Evolutionary conservation across 2,329 filamentous ascomycete genomes (phyloP).

Genomic region (Fusarium compactum): DNA sequence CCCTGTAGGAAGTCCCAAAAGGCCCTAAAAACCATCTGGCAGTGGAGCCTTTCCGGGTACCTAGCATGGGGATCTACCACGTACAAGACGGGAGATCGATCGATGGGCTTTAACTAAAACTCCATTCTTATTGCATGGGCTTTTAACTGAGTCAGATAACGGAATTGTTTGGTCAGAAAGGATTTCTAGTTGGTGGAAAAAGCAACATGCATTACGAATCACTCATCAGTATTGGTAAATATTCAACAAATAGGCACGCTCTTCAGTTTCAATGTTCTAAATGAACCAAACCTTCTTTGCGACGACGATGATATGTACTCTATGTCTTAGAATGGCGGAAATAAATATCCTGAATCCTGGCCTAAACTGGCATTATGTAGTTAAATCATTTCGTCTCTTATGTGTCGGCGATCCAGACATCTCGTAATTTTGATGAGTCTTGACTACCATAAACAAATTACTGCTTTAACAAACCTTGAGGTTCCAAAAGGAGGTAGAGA

Average conservation of each 20-base stretch:
- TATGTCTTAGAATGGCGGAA: background rate
- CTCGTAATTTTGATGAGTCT: background rate
- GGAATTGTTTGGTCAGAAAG: background rate
- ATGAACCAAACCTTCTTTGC: background rate
- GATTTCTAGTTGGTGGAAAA: background rate
- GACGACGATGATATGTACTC: background rate
- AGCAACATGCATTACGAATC: background rate
- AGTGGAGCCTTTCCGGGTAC: slow-evolving; percentile 13
- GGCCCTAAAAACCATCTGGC: background rate
- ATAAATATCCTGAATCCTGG: background rate
- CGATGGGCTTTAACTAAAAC: slow-evolving; percentile 11
- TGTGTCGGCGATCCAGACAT: background rate
- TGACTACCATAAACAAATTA: background rate
- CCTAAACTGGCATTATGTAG: background rate
- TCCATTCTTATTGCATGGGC: slow-evolving; percentile 1
- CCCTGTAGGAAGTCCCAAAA: background rate
- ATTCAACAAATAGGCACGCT: background rate
- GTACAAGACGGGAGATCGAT: slow-evolving; percentile 21
- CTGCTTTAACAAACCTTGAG: background rate
- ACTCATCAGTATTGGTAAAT: background rate
- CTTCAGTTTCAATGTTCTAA: background rate
- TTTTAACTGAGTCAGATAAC: slow-evolving; percentile 10
- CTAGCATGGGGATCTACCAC: slow-evolving; percentile 20
- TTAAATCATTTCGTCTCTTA: background rate
- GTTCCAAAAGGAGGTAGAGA: background rate